Evolutionary conservation across 208 protist species (phyloP).

Genomic region (Tritrichomonas foetus): DNA sequence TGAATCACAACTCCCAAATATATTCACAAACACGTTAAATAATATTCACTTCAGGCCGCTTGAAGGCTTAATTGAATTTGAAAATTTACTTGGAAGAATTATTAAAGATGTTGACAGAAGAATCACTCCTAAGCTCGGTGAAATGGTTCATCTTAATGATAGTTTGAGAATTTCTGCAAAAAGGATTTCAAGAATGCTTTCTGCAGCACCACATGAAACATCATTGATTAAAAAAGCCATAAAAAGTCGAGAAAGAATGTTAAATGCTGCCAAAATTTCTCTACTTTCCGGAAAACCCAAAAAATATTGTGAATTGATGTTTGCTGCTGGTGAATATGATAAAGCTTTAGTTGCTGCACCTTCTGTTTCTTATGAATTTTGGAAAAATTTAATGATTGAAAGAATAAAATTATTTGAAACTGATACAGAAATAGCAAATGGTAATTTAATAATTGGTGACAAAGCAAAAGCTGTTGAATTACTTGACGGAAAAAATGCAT

Average conservation of each 20-base stretch:
- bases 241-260: neutral
- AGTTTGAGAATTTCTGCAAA: neutral
- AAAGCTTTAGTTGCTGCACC: neutral
- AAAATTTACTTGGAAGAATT: neutral
- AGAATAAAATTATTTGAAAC: neutral
- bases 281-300: neutral
- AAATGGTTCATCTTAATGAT: constrained; percentile 1
- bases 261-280: neutral
- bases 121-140: neutral
- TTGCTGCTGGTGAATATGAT: neutral
- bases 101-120: neutral
- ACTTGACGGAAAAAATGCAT: no score
- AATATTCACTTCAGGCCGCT: neutral
- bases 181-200: neutral
- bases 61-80: neutral
- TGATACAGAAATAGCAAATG: neutral
- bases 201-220: neutral
- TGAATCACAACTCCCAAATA: neutral
- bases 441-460: no score
- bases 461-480: no score
- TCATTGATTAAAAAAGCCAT: neutral
- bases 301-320: constrained; percentile 1
- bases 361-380: constrained; percentile 35
- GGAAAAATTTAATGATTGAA: neutral
- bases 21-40: neutral